phyloP scores from a whole-genome alignment of 345 rosid species.

The Lepidium africanum region DNA sequence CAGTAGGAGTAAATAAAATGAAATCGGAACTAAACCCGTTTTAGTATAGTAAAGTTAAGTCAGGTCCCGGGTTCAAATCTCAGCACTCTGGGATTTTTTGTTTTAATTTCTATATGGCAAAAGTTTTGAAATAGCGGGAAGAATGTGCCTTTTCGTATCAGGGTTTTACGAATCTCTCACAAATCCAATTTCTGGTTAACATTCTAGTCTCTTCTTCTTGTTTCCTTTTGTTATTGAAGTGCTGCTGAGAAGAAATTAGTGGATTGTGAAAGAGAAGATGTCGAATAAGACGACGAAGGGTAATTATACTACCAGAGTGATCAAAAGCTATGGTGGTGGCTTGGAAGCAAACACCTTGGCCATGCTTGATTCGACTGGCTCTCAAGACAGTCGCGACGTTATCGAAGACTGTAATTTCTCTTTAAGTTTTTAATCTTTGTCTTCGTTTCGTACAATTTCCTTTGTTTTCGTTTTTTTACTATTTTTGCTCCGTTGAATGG shows the following conservation, averaged over 20 bases:
- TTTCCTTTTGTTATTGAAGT: no score
- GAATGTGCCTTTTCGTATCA: neutral
- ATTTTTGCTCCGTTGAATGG: neutral
- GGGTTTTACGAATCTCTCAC: neutral
- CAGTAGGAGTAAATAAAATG: no score
- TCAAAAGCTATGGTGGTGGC: conserved; percentile 27
- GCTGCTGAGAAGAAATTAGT: neutral
- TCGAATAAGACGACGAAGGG: conserved; percentile 8
- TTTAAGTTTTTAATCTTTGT: neutral
- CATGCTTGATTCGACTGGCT: conserved; percentile 49
- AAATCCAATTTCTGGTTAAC: neutral
- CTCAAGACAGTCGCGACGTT: conserved; percentile 47
- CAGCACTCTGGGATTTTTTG: neutral
- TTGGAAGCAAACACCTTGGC: conserved; percentile 70
- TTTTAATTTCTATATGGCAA: neutral
- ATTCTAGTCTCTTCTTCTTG: neutral
- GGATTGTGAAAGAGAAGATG: conserved; percentile 5
- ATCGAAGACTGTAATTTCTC: conserved; percentile 48
- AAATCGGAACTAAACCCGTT: no score
- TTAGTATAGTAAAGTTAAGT: no score
- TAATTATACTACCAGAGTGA: conserved; percentile 27
- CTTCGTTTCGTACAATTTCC: neutral
- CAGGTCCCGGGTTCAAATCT: conserved; percentile 2
- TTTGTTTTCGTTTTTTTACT: neutral
- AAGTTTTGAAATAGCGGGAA: conserved; percentile 10